phyloP scores from a whole-genome alignment of 257 asterid genomes.

The Fraxinus quadrangulata region DNA sequence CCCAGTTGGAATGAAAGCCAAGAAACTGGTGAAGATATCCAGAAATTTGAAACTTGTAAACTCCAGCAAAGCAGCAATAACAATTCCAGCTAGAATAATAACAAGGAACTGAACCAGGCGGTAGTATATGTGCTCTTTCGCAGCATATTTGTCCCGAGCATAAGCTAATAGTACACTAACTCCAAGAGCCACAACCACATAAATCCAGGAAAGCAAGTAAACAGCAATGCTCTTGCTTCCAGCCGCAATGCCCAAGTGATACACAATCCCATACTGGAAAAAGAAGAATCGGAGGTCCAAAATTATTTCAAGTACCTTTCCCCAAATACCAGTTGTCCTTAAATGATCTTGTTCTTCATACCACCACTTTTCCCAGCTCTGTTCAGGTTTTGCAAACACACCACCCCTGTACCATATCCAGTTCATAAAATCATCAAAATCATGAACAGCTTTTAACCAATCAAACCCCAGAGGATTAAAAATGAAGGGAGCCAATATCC shows the following conservation, averaged over 20 bases:
- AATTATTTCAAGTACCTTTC: constrained; percentile 72
- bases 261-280: constrained; percentile 96
- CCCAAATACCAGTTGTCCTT: constrained; percentile 93
- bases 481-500: constrained; percentile 89
- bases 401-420: constrained; percentile 98
- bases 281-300: constrained; percentile 95
- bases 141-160: constrained; percentile 88
- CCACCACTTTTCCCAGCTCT: constrained; percentile 99
- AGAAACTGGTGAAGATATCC: constrained; percentile 81
- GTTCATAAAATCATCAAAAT: constrained; percentile 90
- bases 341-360: constrained; percentile 96
- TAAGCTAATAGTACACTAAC: constrained; percentile 58
- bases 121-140: constrained; percentile 91
- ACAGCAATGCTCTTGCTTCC: constrained; percentile 81
- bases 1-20: constrained; percentile 95
- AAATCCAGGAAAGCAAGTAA: constrained; percentile 92
- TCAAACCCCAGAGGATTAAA: constrained; percentile 96
- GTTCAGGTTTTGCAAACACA: constrained; percentile 87
- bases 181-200: constrained; percentile 66
- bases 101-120: constrained; percentile 98
- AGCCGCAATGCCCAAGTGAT: constrained; percentile 84
- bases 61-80: constrained; percentile 62
- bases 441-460: constrained; percentile 95
- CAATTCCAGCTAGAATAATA: constrained; percentile 56
- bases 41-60: constrained; percentile 67